phyloP scores from a whole-genome alignment of 345 rosid genomes.

The Carallia pectinifolia region DNA sequence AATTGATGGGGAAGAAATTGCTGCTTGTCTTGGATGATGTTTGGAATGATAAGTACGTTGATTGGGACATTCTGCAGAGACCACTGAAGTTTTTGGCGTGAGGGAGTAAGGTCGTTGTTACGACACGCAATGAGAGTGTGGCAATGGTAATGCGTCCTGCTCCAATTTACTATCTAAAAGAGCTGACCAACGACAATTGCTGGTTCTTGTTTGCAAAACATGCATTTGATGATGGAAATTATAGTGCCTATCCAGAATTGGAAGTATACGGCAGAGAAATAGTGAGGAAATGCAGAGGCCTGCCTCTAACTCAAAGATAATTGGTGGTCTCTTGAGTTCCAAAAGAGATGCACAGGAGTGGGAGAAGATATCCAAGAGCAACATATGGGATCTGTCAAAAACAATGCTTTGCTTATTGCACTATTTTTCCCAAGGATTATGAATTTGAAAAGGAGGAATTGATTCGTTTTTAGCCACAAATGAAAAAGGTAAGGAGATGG shows the following conservation, averaged over 20 bases:
- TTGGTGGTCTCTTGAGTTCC: neutral
- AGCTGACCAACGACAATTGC: neutral
- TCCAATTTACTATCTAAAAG: neutral
- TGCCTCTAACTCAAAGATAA: neutral
- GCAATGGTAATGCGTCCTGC: neutral
- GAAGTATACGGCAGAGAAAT: neutral
- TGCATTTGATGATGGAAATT: neutral
- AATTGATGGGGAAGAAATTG: too few species aligned
- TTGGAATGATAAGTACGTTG: neutral
- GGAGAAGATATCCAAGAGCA: neutral
- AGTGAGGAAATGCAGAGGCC: neutral
- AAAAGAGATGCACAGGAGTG: neutral
- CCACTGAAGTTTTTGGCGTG: neutral
- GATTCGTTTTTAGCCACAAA: conserved; percentile 4
- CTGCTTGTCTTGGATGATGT: too few species aligned
- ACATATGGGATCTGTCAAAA: neutral
- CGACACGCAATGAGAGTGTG: neutral
- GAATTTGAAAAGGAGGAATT: conserved; percentile 13
- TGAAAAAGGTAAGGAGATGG: neutral
- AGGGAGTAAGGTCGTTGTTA: neutral
- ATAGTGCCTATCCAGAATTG: neutral
- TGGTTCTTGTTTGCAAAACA: neutral
- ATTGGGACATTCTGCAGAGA: neutral
- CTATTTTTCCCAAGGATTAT: conserved; percentile 1
- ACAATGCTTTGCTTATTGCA: neutral